Base-by-base conservation (phyloP, 768 basidiomycete genomes). In the Infundibulicybe gibba region DNA sequence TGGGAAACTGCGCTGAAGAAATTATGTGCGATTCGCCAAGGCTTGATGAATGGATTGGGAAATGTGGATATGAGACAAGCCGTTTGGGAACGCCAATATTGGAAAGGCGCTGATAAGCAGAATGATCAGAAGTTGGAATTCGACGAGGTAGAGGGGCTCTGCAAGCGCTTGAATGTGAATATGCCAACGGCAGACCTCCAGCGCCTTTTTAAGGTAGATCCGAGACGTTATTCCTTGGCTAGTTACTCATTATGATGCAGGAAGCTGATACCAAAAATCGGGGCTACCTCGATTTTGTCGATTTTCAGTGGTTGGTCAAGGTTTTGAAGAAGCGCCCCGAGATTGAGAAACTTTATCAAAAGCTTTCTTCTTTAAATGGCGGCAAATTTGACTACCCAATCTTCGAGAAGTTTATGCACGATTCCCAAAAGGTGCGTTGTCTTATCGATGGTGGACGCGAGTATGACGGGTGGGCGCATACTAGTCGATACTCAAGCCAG, bases 271-370 rank as follows among this genome's bases (percentile, higher is more conserved):
- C 62, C 2, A 68, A 75, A 44, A 55, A 66, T 1, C 74, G 74
- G 0, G 74, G 74, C 2, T 85, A 72, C 49, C 82, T 97, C 40
- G 83, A 92, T 62, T 93, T 94, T 58, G 59, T 75, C 3, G 87
- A 88, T 50, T 97, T 97, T 61, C 83, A 86, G 44, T 71, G 71
- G 12, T 93, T 98, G 52, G 89, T 97, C 54, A 90, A 87, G 62
- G 66, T 86, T 14, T 75, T 97, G 47, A 94, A 94, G 59, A 73
- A 77, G 2, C 79, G 95, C 12, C 85, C 88, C 0, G 95, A 98
- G 51, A 68, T 97, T 5, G 81, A 87, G 35, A 60, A 72, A 1
- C 59, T 95, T 14, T 85, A 84, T 66, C 70, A 71, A 52, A 68
- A 70, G 41, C 60, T 77, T 6, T 54, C 61, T 14, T 57, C 57